Base-by-base conservation (phyloP, 768 basidiomycete species). In the Pisolithus marmoratus region DNA sequence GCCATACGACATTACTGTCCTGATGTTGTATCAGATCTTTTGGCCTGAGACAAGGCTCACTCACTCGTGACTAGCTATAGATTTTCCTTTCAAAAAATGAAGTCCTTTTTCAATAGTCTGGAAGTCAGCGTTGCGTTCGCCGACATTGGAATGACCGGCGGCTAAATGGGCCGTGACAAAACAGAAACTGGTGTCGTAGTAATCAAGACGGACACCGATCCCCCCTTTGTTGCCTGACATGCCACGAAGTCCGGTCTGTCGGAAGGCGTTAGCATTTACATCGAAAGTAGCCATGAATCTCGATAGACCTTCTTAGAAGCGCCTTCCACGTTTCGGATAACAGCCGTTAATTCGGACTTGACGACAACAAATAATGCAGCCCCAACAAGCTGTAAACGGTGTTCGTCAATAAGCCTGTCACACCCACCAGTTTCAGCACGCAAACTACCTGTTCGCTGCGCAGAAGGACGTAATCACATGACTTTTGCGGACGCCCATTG, bases 221-320 rank as follows among this genome's bases (percentile, higher is more conserved):
- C 93, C 96, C 19, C 96, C 96, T 72, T 99, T 95, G 72, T 95
- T 95, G 26, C 94, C 96, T 1, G 93, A 93, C 82, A 98, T 93
- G 12, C 96, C 96, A 31, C 87, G 79, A 38, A 90, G 73, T 38
- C 88, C 89, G n/a, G 90, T 91, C 89, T 91, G 54, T 43, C 37
- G 19, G 12, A 43, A 49, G 23, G n/a, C 20, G 26, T 60, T 31
- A 62, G 37, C 11, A 24, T 19, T 22, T 29, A 19, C 46, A 47
- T 36, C 8, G 20, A 36, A 22, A 15, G 27, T 11, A 19, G 17
- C 12, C 31, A 12, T 4, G 12, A 5, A 14, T 15, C 5, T 36
- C 29, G 34, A 46, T 57, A n/a, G 52, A 90, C 94, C 78, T 99
- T 99, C 54, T 92, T 84, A 46, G 87, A 85, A 15, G 94, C 76